These are phyloP conservation scores for Setaria viridis DNA, from an alignment of 202 grass and related monocot species.

Conservation along the genomic window DNA sequence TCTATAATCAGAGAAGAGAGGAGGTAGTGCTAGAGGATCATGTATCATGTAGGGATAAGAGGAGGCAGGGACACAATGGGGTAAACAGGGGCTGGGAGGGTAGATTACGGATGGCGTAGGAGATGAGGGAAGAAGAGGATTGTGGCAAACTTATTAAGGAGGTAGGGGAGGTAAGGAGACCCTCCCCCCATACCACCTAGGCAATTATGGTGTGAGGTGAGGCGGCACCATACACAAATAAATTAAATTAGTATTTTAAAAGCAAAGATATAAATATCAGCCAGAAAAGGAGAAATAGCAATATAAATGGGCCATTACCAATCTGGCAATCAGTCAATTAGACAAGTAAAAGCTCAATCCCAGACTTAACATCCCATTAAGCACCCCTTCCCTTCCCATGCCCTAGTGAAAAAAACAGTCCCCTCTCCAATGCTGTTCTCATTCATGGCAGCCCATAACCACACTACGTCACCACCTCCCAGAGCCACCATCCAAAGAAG, in stretches of 20 bases:
- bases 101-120: not conserved
- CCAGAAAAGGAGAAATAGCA: not conserved
- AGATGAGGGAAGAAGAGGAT: not conserved
- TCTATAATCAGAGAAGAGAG: conserved; percentile 12
- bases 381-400: not conserved
- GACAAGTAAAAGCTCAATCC: not conserved
- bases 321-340: not conserved
- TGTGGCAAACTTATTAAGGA: too few species aligned
- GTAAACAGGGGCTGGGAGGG: not conserved
- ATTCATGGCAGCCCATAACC: not conserved
- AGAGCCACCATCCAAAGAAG: not conserved
- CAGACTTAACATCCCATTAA: not conserved
- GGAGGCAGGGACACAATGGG: not conserved
- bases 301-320: conserved; percentile 3
- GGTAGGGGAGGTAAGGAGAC: not conserved
- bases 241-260: conserved; percentile 22
- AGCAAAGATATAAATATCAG: not conserved
- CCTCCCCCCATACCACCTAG: not conserved
- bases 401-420: not conserved
- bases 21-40: not conserved
- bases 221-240: not conserved
- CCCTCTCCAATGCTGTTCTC: not conserved
- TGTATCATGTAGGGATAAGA: not conserved
- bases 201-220: not conserved
- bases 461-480: not conserved